phyloP scores from a whole-genome alignment of 2,329 filamentous ascomycete genomes.

The Aspergillus pseudotamarii region DNA sequence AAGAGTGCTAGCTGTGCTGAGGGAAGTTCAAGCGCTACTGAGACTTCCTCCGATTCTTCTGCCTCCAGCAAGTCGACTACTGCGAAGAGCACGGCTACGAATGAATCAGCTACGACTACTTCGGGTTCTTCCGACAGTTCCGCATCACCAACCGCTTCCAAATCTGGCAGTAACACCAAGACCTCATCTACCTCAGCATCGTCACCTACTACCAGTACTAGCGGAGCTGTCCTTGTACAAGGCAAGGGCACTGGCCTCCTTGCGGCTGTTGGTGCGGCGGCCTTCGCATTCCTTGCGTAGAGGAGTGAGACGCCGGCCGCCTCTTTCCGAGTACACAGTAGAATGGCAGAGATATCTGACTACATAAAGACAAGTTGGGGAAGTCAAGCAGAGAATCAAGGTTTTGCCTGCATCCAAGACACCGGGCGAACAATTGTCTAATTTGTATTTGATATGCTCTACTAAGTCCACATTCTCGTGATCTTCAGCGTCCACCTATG shows the following conservation, averaged over 20 bases:
- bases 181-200: background rate
- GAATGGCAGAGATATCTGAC: background rate
- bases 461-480: background rate
- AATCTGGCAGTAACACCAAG: conserved; percentile 21
- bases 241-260: conserved; percentile 29
- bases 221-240: conserved; percentile 25
- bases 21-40: conserved; percentile 18
- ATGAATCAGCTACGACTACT: conserved; percentile 10
- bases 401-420: background rate
- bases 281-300: conserved; percentile 34
- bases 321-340: background rate
- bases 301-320: background rate
- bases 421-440: background rate
- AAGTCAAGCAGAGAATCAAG: background rate
- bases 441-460: background rate
- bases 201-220: conserved; percentile 24
- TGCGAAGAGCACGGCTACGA: background rate
- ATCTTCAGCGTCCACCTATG: background rate
- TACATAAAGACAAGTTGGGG: background rate
- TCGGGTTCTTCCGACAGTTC: conserved; percentile 16
- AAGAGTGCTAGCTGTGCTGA: conserved; percentile 31
- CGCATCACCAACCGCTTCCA: conserved; percentile 17
- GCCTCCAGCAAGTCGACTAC: background rate
- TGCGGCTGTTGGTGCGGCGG: conserved; percentile 34
- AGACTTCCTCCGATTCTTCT: conserved; percentile 14